phyloP scores from a whole-genome alignment of 1,284 basidiomycete species.

The Malassezia arunalokei region DNA sequence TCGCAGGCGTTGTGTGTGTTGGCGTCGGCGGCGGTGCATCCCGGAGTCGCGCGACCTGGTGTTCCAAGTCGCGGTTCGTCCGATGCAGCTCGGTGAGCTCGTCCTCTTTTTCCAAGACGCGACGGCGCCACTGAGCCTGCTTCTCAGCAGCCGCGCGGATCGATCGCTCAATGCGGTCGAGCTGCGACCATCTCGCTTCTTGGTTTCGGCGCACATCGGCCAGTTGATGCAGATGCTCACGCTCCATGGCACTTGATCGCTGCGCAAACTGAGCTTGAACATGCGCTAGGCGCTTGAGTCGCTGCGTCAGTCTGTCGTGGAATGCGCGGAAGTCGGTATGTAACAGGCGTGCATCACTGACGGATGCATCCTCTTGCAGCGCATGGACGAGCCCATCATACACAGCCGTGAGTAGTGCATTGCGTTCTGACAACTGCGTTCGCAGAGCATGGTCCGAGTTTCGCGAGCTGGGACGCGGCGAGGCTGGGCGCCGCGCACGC shows the following conservation, averaged over 20 bases:
- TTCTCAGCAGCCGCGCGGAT: constrained; percentile 72
- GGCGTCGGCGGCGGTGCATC: not conserved
- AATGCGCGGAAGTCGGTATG: constrained; percentile 87
- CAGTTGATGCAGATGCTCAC: constrained; percentile 59
- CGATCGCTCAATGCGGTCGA: constrained; percentile 81
- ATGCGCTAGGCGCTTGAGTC: constrained; percentile 68
- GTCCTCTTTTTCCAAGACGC: constrained; percentile 67
- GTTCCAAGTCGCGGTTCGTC: constrained; percentile 63
- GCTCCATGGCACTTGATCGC: constrained; percentile 68
- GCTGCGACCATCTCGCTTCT: constrained; percentile 74
- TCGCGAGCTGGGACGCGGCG: not conserved
- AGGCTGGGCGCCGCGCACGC: not conserved
- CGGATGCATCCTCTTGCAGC: constrained; percentile 48
- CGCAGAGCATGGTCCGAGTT: not conserved
- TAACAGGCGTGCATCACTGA: constrained; percentile 18
- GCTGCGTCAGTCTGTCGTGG: constrained; percentile 81
- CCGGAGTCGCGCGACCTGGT: constrained; percentile 54
- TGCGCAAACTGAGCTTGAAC: constrained; percentile 77
- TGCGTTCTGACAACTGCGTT: constrained; percentile 48
- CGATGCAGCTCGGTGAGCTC: constrained; percentile 63
- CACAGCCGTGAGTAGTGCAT: constrained; percentile 55
- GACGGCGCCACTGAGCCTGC: constrained; percentile 73
- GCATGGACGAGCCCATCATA: constrained; percentile 63
- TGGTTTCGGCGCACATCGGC: constrained; percentile 69
- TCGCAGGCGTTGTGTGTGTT: constrained; percentile 1